A percentile compares a stretch with the other conserved stretches of the same genome.
Conservation (phyloP, 2,329 filamentous ascomycete genomes). For the Acarospora socialis region DNA sequence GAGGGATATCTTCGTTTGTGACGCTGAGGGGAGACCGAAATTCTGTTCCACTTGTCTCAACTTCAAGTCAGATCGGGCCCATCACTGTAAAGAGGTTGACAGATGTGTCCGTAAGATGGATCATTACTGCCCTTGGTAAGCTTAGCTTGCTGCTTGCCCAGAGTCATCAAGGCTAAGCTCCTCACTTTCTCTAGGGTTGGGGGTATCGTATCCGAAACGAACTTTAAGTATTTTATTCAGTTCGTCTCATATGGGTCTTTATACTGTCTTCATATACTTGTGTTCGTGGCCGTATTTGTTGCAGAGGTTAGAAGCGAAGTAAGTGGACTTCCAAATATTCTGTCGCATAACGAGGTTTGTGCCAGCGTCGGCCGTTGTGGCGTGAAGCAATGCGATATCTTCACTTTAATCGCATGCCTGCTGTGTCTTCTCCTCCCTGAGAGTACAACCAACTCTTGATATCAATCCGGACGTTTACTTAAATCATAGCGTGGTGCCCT, state of each 20-base stretch:
- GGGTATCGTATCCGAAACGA: slow-evolving; percentile 72
- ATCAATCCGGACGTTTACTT: background rate
- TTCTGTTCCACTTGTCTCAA: slow-evolving; percentile 76
- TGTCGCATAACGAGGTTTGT: background rate
- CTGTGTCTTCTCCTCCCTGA: too few relatives aligned
- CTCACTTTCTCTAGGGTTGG: slow-evolving; percentile 50
- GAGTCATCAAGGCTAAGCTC: slow-evolving; percentile 10
- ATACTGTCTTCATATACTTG: slow-evolving; percentile 51
- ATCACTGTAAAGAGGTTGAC: slow-evolving; percentile 71
- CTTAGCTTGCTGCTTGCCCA: slow-evolving; percentile 4
- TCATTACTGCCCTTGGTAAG: slow-evolving; percentile 75
- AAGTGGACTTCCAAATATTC: slow-evolving; percentile 13
- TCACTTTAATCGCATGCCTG: too few relatives aligned
- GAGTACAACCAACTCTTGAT: slow-evolving; percentile 5
- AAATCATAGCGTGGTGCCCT: too few relatives aligned
- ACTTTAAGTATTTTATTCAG: slow-evolving; percentile 86
- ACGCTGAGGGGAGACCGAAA: slow-evolving; percentile 65
- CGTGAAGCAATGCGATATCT: too few relatives aligned
- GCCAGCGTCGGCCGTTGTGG: background rate
- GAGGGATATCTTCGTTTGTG: slow-evolving; percentile 72
- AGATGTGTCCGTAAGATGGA: slow-evolving; percentile 85
- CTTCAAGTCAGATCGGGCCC: slow-evolving; percentile 77
- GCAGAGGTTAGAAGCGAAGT: slow-evolving; percentile 37
- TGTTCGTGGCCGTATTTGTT: slow-evolving; percentile 50
- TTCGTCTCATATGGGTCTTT: slow-evolving; percentile 62